phyloP scores from a whole-genome alignment of 2,329 filamentous ascomycete genomes.

The Penicillium verrucosum region DNA sequence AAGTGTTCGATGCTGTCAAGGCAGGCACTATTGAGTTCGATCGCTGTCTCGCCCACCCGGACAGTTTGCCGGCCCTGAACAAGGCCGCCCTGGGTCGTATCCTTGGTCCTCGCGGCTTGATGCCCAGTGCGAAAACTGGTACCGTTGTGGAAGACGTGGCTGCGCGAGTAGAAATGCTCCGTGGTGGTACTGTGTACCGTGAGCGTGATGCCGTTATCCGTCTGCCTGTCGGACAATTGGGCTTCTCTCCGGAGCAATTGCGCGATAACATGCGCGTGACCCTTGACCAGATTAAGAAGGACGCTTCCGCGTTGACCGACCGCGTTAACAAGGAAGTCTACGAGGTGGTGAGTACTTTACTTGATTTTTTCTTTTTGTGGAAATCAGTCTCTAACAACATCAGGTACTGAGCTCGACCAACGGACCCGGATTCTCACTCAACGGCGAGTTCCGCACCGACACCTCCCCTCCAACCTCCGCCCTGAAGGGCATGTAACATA shows the following conservation, averaged over 20 bases:
- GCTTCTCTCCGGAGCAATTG: slow-evolving; percentile 82
- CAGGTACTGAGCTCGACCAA: slow-evolving; percentile 81
- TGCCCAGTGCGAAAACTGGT: slow-evolving; percentile 84
- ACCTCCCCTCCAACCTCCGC: slow-evolving; percentile 55
- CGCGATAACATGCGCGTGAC: slow-evolving; percentile 78
- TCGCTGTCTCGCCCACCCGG: slow-evolving; percentile 77
- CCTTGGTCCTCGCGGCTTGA: slow-evolving; percentile 83
- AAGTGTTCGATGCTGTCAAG: slow-evolving; percentile 75
- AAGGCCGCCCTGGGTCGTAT: slow-evolving; percentile 77
- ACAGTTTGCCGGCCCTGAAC: slow-evolving; percentile 72
- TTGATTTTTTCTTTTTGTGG: neutral
- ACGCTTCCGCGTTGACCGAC: slow-evolving; percentile 65
- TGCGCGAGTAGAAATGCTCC: slow-evolving; percentile 72
- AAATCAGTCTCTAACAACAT: slow-evolving; percentile 1
- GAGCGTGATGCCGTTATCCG: slow-evolving; percentile 81
- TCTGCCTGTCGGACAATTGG: slow-evolving; percentile 86
- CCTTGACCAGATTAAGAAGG: slow-evolving; percentile 71
- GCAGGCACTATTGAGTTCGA: slow-evolving; percentile 82
- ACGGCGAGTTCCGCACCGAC: slow-evolving; percentile 67
- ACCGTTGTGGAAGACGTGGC: slow-evolving; percentile 82
- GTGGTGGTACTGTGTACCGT: slow-evolving; percentile 81
- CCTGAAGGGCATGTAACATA: slow-evolving; percentile 43
- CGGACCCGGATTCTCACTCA: slow-evolving; percentile 81
- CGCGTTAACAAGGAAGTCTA: slow-evolving; percentile 69
- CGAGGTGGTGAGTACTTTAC: slow-evolving; percentile 54